Base-by-base conservation (phyloP, 306 rosid species). In the Dryas alaskensis region DNA sequence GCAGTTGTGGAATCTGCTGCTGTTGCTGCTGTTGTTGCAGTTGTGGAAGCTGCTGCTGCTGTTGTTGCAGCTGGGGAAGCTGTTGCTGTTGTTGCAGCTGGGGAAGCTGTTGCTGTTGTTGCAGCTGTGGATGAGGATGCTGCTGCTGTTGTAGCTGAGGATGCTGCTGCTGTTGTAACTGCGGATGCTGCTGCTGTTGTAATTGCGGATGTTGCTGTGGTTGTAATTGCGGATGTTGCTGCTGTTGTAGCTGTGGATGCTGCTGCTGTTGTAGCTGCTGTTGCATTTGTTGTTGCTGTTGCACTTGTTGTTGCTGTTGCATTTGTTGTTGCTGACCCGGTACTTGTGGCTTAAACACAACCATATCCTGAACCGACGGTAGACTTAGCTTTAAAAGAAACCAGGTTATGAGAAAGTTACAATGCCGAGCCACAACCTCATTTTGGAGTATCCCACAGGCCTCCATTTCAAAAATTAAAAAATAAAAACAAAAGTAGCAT, bases 271-370 rank as follows among this genome's bases (percentile, higher is more conserved):
- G 70, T 55, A 78, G 89, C 45, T 71, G 73, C 0, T 67, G 79
- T 3, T 49, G 64, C 2, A 65, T 79, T 9, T 67, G 66, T 0
- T 16, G 70, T 0, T 73, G 79, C 12, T 76, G 80, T 47, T 69
- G 80, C 75, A 60, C 13, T 22, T 60, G 80, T 12, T 39, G 78
- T 5, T 7, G 49, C 45, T 50, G 60, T 0, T 72, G 81, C 22
- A 57, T 81, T 14, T 83, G 90, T 73, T 85, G 97, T 71, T 90
- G 92, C 84, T 93, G 98, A 81, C 85, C 85, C 14, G 92, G 60
- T 70, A 88, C 70, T 73, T 93, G 98, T 46, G 98, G 98, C 84
- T 94, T 89, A 80, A 91, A 91, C 64, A 94, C 95, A 59, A 91
- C 93, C 98, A 94, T 94, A 79, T 94, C 97, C 98, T 94, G 91